These are phyloP conservation scores for Pichia thaimueangensis DNA, from an alignment of 805 yeast genomes.

Conservation along the genomic window DNA sequence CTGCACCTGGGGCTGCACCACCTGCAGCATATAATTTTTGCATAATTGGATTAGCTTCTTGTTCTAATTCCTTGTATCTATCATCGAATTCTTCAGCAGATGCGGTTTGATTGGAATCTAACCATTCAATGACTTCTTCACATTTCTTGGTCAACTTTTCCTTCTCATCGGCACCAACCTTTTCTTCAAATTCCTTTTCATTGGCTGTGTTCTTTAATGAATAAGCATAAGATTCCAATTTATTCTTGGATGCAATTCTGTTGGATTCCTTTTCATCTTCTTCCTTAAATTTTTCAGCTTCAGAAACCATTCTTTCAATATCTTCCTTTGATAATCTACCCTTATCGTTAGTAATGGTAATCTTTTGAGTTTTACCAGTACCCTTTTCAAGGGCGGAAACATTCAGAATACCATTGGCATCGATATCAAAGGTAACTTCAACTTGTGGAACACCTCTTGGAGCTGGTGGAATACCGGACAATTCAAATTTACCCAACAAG, in stretches of 20 bases:
- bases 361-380: constrained; percentile 95
- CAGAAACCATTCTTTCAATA: constrained; percentile 95
- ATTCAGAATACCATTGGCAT: constrained; percentile 95
- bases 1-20: constrained; percentile 70
- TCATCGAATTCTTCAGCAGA: constrained; percentile 87
- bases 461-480: constrained; percentile 95
- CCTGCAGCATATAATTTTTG: constrained; percentile 93
- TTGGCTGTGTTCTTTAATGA: constrained; percentile 91
- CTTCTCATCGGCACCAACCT: constrained; percentile 36
- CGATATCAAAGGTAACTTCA: constrained; percentile 95
- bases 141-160: constrained; percentile 69
- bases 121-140: constrained; percentile 77
- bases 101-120: constrained; percentile 90
- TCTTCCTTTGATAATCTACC: constrained; percentile 98
- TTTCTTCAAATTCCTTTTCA: constrained; percentile 73
- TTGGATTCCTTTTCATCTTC: constrained; percentile 96
- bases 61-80: constrained; percentile 94
- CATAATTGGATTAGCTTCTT: constrained; percentile 93
- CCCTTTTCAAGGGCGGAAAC: constrained; percentile 97
- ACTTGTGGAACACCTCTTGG: constrained; percentile 99
- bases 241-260: constrained; percentile 98
- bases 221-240: constrained; percentile 96
- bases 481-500: constrained; percentile 94
- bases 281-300: constrained; percentile 95
- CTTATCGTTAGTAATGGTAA: constrained; percentile 96